These are phyloP conservation scores for Penicillium angulare DNA, from an alignment of 495 filamentous ascomycete genomes.

Conservation along the genomic window DNA sequence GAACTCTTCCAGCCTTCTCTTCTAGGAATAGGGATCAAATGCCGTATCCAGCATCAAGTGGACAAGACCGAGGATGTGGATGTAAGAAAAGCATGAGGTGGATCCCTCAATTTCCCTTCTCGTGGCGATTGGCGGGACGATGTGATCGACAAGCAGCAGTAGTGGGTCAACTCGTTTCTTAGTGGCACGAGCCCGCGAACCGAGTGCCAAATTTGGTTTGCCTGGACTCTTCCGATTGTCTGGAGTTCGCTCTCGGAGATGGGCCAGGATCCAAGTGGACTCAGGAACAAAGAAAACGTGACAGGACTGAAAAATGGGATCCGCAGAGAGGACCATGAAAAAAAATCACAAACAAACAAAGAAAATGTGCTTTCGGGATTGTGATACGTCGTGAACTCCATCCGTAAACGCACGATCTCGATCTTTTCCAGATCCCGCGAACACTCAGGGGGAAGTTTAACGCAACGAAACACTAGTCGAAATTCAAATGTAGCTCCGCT, in stretches of 20 bases:
- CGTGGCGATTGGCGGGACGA: slow-evolving; percentile 23
- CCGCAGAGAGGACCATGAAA: too few species aligned
- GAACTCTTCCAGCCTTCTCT: not conserved
- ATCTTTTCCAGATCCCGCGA: too few species aligned
- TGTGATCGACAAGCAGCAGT: slow-evolving; percentile 20
- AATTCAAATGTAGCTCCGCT: not conserved
- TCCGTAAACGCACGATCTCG: too few species aligned
- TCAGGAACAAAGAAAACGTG: slow-evolving; percentile 4
- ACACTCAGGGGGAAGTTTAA: not conserved
- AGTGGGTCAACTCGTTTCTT: slow-evolving; percentile 17
- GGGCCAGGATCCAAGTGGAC: not conserved
- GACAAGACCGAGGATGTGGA: slow-evolving; percentile 3
- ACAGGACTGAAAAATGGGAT: too few species aligned
- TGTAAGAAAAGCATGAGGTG: not conserved
- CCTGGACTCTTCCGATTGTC: slow-evolving; percentile 11
- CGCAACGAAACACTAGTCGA: not conserved
- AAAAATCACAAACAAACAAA: too few species aligned
- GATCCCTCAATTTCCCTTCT: slow-evolving; percentile 22
- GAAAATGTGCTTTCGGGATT: too few species aligned
- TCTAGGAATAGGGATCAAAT: slow-evolving; percentile 4
- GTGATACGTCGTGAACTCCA: too few species aligned
- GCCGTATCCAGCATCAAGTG: not conserved
- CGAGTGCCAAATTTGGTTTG: slow-evolving; percentile 17
- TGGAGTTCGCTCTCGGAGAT: not conserved
- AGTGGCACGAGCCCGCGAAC: slow-evolving; percentile 19